Evolutionary conservation across 2,329 filamentous ascomycete species (phyloP), one percentile per base, ranked within the genome.

Genomic region (Microsporum canis): DNA sequence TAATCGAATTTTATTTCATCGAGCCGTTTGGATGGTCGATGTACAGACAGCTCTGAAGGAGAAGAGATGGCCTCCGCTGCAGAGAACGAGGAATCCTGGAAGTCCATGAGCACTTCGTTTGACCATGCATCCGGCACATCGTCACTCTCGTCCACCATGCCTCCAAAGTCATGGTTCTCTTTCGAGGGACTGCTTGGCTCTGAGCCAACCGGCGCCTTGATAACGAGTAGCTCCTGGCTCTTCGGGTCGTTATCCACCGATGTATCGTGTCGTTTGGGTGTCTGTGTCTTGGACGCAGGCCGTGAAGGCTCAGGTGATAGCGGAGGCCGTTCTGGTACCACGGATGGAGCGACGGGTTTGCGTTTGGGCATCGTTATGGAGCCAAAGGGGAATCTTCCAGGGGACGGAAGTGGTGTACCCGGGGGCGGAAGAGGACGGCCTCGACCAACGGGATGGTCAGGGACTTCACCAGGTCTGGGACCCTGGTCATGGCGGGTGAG

Each of bases 361-460:
- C 87, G 79, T 69, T 83, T 86, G 2, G 85, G 82, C 1, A 85
- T 78, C 33, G 78, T 78, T 62, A 79, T 81, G 14, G 81, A 77
- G 56, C 80, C 81, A 5, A 82, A 68, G 3, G 67, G 80, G 61
- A 78, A 81, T 60, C 79, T 82, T 39, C 85, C 83, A 0, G 86
- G 87, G 47, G 79, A 83, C 1, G 91, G 90, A 1, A 95, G 79
- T 2, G 91, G 90, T 51, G 82, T 85, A 1, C 90, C 91, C 1
- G 88, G 88, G 6, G 90, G 89, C 55, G 89, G 90, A 17, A 95
- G 77, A 0, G 90, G 90, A 66, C 88, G 86, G 0, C 90, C 90
- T 43, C 90, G 82, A 1, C 91, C 91, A 77, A 95, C 90, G 1
- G 90, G 90, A 67, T 89, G 83, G 65, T 75, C 82, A 65, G 74